Base-by-base conservation (phyloP, 495 filamentous ascomycete species). In the Penicillium herquei region DNA sequence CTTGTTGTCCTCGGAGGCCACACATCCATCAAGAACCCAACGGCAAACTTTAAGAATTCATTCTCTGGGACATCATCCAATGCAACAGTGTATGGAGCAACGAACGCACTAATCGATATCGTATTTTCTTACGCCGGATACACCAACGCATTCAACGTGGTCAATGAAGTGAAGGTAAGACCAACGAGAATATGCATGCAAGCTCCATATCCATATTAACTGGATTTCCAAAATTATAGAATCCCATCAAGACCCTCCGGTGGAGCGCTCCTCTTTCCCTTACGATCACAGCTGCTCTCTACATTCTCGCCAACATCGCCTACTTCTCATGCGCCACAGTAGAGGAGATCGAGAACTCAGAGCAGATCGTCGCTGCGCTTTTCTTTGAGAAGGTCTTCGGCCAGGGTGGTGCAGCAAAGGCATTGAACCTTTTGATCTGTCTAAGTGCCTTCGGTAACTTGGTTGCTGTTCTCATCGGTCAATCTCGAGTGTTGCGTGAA, bases 311-410 rank as follows among this genome's bases (percentile, higher is more conserved):
- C 17, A 88, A 87, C 40, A 74, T 87, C 21, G 83, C 84, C 0
- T 87, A 85, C 64, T 82, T 87, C 54, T 68, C 82, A 1, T 81
- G 78, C 5, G 83, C 84, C 0, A 75, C 78, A 5, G 82, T 80
- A 61, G 71, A 74, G 1, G 75, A 83, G 34, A 75, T 87, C 8
- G 56, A 73, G 6, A 59, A 67, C 0, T 82, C 83, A 0, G 78
- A 79, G 42, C 74, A 80, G 35, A 78, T 80, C 7, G 81, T 79
- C 3, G 85, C 84, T 2, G 70, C 73, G 18, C 55, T 86, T 0
- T 87, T 87, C 65, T 87, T 87, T 60, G 65, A 78, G 13, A 74
- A 74, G 6, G 82, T 86, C 0, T 86, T 89, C 45, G 85, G 85
- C 5, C 56, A 64, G 16, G 70, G 72, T 9, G 65, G 72, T 10